Base-by-base conservation (phyloP, 495 filamentous ascomycete genomes). In the Hypoxylon subgilvum region DNA sequence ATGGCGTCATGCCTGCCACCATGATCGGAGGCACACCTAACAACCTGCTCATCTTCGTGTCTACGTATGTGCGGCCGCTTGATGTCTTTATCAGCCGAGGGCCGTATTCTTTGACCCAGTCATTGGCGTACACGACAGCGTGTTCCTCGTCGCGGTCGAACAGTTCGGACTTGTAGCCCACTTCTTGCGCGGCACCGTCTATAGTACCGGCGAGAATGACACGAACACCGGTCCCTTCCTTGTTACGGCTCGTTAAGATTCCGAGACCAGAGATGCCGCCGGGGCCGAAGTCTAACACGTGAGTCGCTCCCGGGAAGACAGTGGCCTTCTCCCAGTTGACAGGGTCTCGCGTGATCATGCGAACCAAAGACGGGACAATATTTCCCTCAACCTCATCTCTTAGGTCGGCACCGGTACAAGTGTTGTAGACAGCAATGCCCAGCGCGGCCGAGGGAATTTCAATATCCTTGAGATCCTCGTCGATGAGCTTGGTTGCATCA, bases 71-170 rank as follows among this genome's bases (percentile, higher is more conserved):
- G 67, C 88, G 83, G 17, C 94, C 94, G 40, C 80, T 81, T 5
- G 91, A 91, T 16, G 90, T 96, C 76, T 89, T 91, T 61, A 92
- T 84, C 34, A 98, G 82, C 43, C 84, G 86, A 2, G 94, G 94
- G 13, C 94, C 91, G 69, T 94, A 88, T 69, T 97, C 91, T 71
- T 94, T 93, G 35, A 97, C 92, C 94, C 94, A 99, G 71, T 99
- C 90, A n/a, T 91, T 85, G 21, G 95, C 94, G 71, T 88, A 97
- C 71, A 91, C 95, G 59, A 99, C 90, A 1, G 94, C 91, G 60
- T 96, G 86, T 65, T 89, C 86, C 58, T 92, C 88, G 65, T 97
- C 95, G 38, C 95, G 87, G 68, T 99, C 93, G 55, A 98, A 98
- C 10, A 98, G 78, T 73, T 97, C 94, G 0, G 94, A 87, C 76